Percentiles rank a stretch among this genome's conserved stretches.
phyloP scores from a whole-genome alignment of 2,329 filamentous ascomycete genomes.

The Colletotrichum horii region DNA sequence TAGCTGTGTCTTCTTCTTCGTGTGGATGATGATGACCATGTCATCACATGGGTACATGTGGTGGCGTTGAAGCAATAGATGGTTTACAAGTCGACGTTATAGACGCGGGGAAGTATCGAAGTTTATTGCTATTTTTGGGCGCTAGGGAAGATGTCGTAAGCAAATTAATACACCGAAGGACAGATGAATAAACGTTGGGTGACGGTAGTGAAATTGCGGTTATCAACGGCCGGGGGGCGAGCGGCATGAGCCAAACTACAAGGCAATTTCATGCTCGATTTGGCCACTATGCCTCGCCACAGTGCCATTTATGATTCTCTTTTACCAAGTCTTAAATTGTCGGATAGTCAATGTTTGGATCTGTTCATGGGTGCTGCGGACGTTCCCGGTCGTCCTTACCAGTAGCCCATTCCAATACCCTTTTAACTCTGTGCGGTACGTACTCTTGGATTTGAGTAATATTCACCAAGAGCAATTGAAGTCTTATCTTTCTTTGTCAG shows the following conservation, averaged over 20 bases:
- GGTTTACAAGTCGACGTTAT: background rate
- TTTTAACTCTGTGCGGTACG: background rate
- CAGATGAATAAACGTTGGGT: background rate
- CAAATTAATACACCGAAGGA: background rate
- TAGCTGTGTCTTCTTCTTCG: too few species aligned
- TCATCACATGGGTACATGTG: too few species aligned
- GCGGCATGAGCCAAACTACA: background rate
- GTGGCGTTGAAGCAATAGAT: too few species aligned
- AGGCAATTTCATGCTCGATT: background rate
- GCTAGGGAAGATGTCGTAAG: background rate
- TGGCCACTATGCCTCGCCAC: background rate
- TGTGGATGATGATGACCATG: too few species aligned
- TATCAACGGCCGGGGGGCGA: background rate
- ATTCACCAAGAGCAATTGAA: background rate
- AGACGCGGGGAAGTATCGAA: background rate
- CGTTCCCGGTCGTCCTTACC: background rate
- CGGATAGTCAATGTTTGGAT: background rate
- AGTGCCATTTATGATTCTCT: background rate
- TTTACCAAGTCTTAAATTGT: background rate
- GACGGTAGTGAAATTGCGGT: background rate
- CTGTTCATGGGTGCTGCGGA: background rate
- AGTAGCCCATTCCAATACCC: background rate
- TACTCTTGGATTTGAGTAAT: background rate
- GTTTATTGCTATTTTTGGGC: background rate
- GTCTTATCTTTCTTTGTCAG: accelerated